phyloP scores from a whole-genome alignment of 306 rosid genomes.

The Vachellia pachyceras region DNA sequence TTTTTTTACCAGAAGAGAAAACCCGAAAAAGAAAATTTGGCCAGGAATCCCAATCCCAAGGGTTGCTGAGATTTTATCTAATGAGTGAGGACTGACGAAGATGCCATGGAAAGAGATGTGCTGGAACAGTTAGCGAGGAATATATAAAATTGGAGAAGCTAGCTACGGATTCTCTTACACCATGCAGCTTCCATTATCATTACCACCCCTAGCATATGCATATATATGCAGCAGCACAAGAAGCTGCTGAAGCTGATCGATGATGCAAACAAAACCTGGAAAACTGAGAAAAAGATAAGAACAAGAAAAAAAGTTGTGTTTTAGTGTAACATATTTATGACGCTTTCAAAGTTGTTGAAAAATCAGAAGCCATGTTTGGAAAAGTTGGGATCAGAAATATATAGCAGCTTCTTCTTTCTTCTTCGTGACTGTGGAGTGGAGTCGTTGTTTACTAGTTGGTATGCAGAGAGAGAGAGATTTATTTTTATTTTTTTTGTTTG shows the following conservation, averaged over 20 bases:
- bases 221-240: slow-evolving; percentile 18
- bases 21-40: neutral
- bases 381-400: slow-evolving; percentile 42
- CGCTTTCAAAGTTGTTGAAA: slow-evolving; percentile 67
- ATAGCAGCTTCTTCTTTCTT: slow-evolving; percentile 38
- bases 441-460: slow-evolving; percentile 15
- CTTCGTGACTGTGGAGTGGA: slow-evolving; percentile 31
- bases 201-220: neutral
- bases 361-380: slow-evolving; percentile 54
- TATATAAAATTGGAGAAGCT: slow-evolving; percentile 35
- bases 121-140: slow-evolving; percentile 56
- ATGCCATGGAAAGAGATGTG: slow-evolving; percentile 36
- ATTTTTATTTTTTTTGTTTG: neutral
- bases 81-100: slow-evolving; percentile 29
- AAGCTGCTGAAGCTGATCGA: neutral
- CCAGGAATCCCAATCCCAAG: neutral
- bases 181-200: slow-evolving; percentile 46
- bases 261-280: slow-evolving; percentile 46
- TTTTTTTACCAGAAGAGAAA: neutral
- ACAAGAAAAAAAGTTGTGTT: slow-evolving; percentile 1
- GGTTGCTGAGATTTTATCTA: slow-evolving; percentile 15
- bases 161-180: slow-evolving; percentile 41
- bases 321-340: slow-evolving; percentile 57
- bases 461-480: neutral
- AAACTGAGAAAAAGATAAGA: slow-evolving; percentile 17